Percentiles rank a stretch among this genome's conserved stretches.
These are phyloP conservation scores for Citrus australasica DNA, from an alignment of 345 rosid genomes.

Conservation along the genomic window DNA sequence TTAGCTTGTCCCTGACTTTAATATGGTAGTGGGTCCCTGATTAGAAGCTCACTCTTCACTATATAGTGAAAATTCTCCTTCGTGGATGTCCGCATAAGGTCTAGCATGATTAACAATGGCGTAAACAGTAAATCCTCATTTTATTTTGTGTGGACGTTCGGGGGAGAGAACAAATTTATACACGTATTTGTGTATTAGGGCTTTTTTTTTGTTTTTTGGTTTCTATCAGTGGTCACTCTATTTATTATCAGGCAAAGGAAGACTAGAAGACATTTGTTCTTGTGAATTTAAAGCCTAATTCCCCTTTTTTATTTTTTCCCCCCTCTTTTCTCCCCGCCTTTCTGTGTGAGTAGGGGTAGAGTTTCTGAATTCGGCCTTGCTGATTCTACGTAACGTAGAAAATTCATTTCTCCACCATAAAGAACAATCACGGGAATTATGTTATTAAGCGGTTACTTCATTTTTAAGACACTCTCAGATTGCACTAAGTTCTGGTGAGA, in stretches of 20 bases:
- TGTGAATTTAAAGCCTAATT: neutral
- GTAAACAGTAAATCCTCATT: too few species aligned
- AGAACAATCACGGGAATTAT: neutral
- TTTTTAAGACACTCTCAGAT: neutral
- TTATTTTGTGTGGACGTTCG: too few species aligned
- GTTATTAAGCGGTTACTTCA: neutral
- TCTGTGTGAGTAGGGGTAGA: neutral
- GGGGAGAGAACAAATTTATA: too few species aligned
- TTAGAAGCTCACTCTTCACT: too few species aligned
- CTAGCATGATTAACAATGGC: too few species aligned
- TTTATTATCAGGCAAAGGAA: neutral
- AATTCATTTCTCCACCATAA: neutral
- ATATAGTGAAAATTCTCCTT: too few species aligned
- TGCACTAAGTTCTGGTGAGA: neutral
- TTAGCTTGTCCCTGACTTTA: too few species aligned
- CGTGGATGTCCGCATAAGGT: too few species aligned
- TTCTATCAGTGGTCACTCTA: neutral
- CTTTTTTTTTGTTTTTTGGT: neutral
- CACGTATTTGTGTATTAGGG: too few species aligned
- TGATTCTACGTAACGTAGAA: neutral
- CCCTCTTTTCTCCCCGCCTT: neutral
- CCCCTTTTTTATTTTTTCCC: too few species aligned
- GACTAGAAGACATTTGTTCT: neutral
- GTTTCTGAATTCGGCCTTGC: neutral
- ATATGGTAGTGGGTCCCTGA: too few species aligned